Percentiles rank a stretch among this genome's conserved stretches.
These are phyloP conservation scores for Penicillium freii DNA, from an alignment of 2,329 filamentous ascomycete species.

Conservation along the genomic window DNA sequence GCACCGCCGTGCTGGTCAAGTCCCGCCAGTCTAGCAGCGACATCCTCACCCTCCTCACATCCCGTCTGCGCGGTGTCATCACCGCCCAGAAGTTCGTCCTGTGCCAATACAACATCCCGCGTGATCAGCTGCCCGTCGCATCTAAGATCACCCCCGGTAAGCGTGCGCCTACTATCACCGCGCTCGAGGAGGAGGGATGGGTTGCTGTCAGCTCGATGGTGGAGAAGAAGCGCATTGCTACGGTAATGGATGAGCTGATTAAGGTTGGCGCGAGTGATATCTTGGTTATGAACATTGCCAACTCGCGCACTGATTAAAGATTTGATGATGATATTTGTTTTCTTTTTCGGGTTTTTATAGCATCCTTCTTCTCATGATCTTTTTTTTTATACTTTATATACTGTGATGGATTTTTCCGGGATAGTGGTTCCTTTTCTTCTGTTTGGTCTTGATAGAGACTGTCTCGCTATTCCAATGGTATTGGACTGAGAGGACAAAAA, in stretches of 20 bases:
- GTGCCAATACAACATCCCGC: conserved; percentile 92
- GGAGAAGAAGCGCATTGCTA: conserved; percentile 77
- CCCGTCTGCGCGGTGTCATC: conserved; percentile 88
- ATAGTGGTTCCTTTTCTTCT: conserved; percentile 8
- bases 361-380: conserved; percentile 5
- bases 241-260: conserved; percentile 80
- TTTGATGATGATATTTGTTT: conserved; percentile 6
- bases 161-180: conserved; percentile 86
- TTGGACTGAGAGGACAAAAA: conserved; percentile 8
- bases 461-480: conserved; percentile 4
- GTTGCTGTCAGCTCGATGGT: conserved; percentile 95
- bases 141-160: conserved; percentile 85
- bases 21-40: conserved; percentile 79
- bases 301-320: conserved; percentile 58
- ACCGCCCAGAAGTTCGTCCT: conserved; percentile 91
- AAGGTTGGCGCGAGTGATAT: conserved; percentile 80
- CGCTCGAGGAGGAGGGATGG: conserved; percentile 84
- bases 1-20: conserved; percentile 86
- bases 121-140: conserved; percentile 64
- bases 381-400: conserved; percentile 1
- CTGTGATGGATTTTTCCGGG: neutral
- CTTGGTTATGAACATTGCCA: conserved; percentile 80
- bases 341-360: conserved; percentile 6
- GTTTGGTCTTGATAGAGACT: conserved; percentile 1
- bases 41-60: conserved; percentile 78